phyloP scores from a whole-genome alignment of 2,329 filamentous ascomycete species.

The Plectosphaerella plurivora region DNA sequence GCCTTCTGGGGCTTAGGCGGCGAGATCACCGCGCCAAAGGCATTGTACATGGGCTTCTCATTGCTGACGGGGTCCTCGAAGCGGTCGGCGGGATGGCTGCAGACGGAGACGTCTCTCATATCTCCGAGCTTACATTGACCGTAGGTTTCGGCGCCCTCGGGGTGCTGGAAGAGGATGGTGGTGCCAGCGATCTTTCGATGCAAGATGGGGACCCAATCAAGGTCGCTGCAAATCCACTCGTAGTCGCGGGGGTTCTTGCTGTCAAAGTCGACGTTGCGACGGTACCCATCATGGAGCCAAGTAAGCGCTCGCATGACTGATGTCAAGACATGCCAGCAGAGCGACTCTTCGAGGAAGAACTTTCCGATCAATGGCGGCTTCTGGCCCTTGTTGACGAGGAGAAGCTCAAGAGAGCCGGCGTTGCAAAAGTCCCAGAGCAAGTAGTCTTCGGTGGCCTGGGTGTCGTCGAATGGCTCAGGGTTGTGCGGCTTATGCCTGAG shows the following conservation, averaged over 20 bases:
- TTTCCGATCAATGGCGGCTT: slow-evolving; percentile 5
- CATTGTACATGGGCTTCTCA: slow-evolving; percentile 1
- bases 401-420: slow-evolving; percentile 39
- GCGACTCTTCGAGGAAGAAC: slow-evolving; percentile 42
- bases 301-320: slow-evolving; percentile 43
- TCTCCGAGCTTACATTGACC: slow-evolving; percentile 50
- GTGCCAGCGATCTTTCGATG: slow-evolving; percentile 40
- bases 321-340: slow-evolving; percentile 52
- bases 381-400: slow-evolving; percentile 26
- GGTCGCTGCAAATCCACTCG: slow-evolving; percentile 19
- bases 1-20: background rate
- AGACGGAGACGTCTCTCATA: slow-evolving; percentile 34
- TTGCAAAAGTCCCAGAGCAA: slow-evolving; percentile 50
- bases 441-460: slow-evolving; percentile 20
- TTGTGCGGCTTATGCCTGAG: slow-evolving; percentile 18
- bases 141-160: slow-evolving; percentile 43
- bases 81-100: slow-evolving; percentile 24
- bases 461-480: slow-evolving; percentile 8
- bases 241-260: background rate
- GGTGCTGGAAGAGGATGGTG: slow-evolving; percentile 48
- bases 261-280: slow-evolving; percentile 14
- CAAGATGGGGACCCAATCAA: slow-evolving; percentile 47
- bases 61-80: slow-evolving; percentile 3
- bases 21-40: slow-evolving; percentile 5
- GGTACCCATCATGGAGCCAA: slow-evolving; percentile 47